These are phyloP conservation scores for Prunus campanulata DNA, from an alignment of 306 rosid species.

Conservation along the genomic window DNA sequence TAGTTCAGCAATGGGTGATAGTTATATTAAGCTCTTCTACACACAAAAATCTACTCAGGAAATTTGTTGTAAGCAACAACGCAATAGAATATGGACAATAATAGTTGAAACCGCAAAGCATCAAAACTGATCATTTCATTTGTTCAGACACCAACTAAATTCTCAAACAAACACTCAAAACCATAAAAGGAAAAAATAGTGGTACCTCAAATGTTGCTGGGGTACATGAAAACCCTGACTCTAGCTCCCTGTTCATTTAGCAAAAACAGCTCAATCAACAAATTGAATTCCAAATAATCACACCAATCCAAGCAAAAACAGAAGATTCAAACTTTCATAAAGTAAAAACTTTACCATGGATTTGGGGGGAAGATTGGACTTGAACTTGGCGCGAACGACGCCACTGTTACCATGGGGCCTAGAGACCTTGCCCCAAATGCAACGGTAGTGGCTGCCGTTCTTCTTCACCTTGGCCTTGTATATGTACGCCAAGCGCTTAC, in stretches of 20 bases:
- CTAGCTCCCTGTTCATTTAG: constrained; percentile 54
- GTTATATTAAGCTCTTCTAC: background rate
- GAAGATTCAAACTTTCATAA: no score
- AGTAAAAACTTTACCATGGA: constrained; percentile 55
- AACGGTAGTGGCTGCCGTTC: constrained; percentile 71
- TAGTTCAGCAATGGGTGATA: background rate
- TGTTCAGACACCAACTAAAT: background rate
- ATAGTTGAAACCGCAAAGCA: background rate
- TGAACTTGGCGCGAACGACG: constrained; percentile 75
- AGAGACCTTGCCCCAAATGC: constrained; percentile 80
- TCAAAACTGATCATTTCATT: background rate
- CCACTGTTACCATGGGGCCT: constrained; percentile 91
- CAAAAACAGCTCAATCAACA: constrained; percentile 13
- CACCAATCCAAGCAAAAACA: background rate
- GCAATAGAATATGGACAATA: background rate
- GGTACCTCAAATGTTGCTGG: constrained; percentile 73
- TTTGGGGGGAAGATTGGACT: constrained; percentile 75
- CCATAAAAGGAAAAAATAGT: background rate
- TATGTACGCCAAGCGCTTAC: constrained; percentile 74
- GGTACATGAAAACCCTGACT: constrained; percentile 80
- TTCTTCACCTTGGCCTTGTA: constrained; percentile 81
- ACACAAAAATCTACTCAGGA: background rate
- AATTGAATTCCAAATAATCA: background rate
- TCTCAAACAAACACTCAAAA: background rate
- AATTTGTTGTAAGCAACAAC: background rate